Conservation (phyloP, 192 early-diverging fungal species). For the Coemansia asiatica region DNA sequence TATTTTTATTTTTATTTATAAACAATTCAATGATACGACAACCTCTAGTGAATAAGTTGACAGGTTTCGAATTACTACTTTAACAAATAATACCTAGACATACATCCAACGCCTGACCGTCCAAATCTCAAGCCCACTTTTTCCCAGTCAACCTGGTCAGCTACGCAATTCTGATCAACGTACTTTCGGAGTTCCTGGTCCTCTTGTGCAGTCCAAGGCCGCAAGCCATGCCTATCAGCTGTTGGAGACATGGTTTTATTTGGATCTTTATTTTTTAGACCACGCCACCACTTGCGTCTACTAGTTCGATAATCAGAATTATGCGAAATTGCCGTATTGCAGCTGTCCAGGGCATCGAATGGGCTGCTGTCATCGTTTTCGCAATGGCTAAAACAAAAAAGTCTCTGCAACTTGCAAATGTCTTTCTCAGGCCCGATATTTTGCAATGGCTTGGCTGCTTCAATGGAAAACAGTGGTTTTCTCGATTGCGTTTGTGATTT, state of each 20-base stretch:
- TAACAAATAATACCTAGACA: conserved; percentile 27
- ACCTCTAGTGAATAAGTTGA: too few relatives aligned
- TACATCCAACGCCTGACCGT: conserved; percentile 26
- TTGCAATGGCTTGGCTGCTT: background rate
- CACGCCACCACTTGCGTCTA: conserved; percentile 1
- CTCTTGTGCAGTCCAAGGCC: conserved; percentile 23
- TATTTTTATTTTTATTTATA: background rate
- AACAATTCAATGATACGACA: too few relatives aligned
- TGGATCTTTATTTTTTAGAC: background rate
- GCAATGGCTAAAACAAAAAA: background rate
- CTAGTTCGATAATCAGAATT: background rate
- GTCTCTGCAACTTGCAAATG: background rate
- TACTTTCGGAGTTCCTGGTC: conserved; percentile 11
- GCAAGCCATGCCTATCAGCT: background rate
- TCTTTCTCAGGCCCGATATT: background rate
- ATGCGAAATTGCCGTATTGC: background rate
- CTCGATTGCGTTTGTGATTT: too few relatives aligned
- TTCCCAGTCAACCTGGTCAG: conserved; percentile 6
- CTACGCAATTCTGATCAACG: conserved; percentile 1
- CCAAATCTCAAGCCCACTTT: conserved; percentile 16
- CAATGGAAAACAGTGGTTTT: background rate
- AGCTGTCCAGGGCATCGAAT: conserved; percentile 5
- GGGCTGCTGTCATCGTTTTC: background rate
- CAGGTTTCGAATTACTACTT: too few relatives aligned
- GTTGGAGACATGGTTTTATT: background rate